Evolutionary conservation across 2,329 filamentous ascomycete species (phyloP).

Genomic region (Penicillium nordicum): DNA sequence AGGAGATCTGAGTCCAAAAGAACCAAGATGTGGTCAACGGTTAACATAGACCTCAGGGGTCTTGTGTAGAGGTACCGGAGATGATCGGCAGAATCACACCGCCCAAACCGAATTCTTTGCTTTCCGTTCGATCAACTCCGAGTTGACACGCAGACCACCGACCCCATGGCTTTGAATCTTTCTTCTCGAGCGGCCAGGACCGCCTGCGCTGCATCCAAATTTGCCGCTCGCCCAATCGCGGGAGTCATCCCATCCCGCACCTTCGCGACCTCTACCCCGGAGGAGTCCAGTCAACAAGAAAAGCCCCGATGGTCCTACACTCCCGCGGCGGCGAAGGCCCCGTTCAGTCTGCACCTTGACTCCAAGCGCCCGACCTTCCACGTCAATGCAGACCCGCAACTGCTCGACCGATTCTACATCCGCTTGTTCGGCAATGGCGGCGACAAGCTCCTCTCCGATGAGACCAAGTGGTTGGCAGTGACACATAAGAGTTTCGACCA

Average conservation of each 20-base stretch:
- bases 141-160: conserved; percentile 15
- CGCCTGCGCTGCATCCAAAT: conserved; percentile 29
- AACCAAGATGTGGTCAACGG: background rate
- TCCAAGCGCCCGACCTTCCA: conserved; percentile 49
- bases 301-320: conserved; percentile 69
- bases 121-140: conserved; percentile 18
- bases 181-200: conserved; percentile 42
- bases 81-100: conserved; percentile 23
- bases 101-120: conserved; percentile 24
- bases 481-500: conserved; percentile 99
- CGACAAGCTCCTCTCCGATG: conserved; percentile 73
- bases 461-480: conserved; percentile 93
- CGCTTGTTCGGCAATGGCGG: conserved; percentile 70
- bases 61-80: background rate
- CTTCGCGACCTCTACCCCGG: conserved; percentile 24
- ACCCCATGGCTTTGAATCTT: conserved; percentile 49
- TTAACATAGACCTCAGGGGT: background rate
- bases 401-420: conserved; percentile 74
- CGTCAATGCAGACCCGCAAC: conserved; percentile 70
- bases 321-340: conserved; percentile 66
- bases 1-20: background rate
- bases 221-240: conserved; percentile 13
- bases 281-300: conserved; percentile 29
- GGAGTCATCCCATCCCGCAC: conserved; percentile 22
- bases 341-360: conserved; percentile 48